Conservation (phyloP, 208 protist species). For the Trypanosoma mega region DNA sequence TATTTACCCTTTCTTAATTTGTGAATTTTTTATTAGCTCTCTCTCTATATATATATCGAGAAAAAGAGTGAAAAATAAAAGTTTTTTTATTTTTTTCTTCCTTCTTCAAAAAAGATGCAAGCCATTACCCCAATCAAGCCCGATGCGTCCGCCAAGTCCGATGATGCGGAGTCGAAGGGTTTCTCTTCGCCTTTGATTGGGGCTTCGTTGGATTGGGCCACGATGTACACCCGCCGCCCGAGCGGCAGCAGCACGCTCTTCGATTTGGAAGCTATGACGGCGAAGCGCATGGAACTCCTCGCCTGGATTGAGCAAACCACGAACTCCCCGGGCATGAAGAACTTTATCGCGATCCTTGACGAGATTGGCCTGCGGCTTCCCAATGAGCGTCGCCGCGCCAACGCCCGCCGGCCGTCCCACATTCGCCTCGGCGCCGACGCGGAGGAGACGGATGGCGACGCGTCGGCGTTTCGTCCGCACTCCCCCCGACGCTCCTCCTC, state of each 20-base stretch:
- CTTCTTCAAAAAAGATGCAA: conserved; percentile 28
- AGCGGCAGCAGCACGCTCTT: conserved; percentile 72
- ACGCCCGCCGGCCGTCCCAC: conserved; percentile 13
- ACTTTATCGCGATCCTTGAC: conserved; percentile 57
- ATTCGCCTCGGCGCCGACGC: conserved; percentile 22
- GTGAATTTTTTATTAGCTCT: conserved; percentile 21
- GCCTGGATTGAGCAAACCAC: conserved; percentile 81
- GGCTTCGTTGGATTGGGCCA: conserved; percentile 49
- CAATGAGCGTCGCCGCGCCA: conserved; percentile 45
- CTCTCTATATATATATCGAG: neutral
- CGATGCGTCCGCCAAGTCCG: neutral
- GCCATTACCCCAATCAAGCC: conserved; percentile 21
- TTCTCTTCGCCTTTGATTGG: no score
- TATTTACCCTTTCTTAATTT: conserved; percentile 13
- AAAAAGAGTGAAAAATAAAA: no score
- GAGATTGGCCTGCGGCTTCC: conserved; percentile 68
- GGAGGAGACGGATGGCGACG: conserved; percentile 8
- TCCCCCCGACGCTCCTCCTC: conserved; percentile 36
- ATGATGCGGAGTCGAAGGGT: no score
- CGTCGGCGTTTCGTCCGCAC: conserved; percentile 31
- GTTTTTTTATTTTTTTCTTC: conserved; percentile 5
- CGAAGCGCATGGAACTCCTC: conserved; percentile 89
- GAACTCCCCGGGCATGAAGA: conserved; percentile 61
- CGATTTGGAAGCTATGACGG: conserved; percentile 77
- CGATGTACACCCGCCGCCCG: conserved; percentile 71